Evolutionary conservation across 2,329 filamentous ascomycete genomes (phyloP).

Genomic region (Zopfia rhizophila): DNA sequence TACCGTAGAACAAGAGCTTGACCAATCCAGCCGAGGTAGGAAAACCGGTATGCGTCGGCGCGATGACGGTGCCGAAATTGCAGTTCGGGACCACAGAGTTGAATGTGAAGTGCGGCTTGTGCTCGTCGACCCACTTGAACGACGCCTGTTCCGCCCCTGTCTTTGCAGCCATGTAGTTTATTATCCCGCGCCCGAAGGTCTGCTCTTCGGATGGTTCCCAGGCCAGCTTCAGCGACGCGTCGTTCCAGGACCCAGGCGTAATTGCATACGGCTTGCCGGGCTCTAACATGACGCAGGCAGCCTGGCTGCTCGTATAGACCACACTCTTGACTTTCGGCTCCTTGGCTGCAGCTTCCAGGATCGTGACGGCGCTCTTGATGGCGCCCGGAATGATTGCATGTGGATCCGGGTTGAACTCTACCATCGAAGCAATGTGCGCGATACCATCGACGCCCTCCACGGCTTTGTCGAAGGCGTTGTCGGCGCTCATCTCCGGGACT

Average conservation of each 20-base stretch:
- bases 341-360: constrained; percentile 52
- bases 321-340: constrained; percentile 54
- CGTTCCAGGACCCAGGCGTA: constrained; percentile 44
- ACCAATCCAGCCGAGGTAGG: constrained; percentile 14
- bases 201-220: constrained; percentile 38
- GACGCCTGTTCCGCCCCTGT: constrained; percentile 54
- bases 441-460: constrained; percentile 53
- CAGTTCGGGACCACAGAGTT: constrained; percentile 47
- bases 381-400: constrained; percentile 55
- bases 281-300: constrained; percentile 41
- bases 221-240: constrained; percentile 40
- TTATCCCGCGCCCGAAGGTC: constrained; percentile 18
- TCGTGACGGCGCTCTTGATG: constrained; percentile 42
- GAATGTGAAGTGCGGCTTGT: constrained; percentile 54
- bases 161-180: constrained; percentile 56
- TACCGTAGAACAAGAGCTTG: constrained; percentile 23
- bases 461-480: constrained; percentile 53
- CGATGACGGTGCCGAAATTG: constrained; percentile 40
- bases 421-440: constrained; percentile 54
- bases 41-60: constrained; percentile 31
- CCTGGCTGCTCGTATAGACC: constrained; percentile 54
- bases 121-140: constrained; percentile 57
- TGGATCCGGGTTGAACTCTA: constrained; percentile 53
- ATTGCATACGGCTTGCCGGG: constrained; percentile 47
- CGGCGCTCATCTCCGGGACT: constrained; percentile 51